Evolutionary conservation across 2,329 filamentous ascomycete genomes (phyloP), one percentile per base, ranked within the genome.

Genomic region (Colletotrichum simmondsii): DNA sequence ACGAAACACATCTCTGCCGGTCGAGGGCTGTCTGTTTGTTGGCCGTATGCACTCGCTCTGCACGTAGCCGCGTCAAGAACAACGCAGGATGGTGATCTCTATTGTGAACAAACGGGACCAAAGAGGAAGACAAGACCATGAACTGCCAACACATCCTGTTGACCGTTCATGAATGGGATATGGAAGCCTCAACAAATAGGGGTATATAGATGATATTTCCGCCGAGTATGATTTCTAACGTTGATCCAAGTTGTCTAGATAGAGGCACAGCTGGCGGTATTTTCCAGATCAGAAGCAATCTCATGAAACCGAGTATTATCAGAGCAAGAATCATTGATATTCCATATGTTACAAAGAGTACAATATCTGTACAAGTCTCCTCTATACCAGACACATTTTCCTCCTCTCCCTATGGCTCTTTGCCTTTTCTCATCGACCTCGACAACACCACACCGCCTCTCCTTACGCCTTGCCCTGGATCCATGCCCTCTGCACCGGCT

Each of bases 401-500:
- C 53, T 3, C 26, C 63, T 49, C 32, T 57, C 37, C 30, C 63
- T 46, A 30, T 28, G 12, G 26, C 24, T 10, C 24, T 16, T 24
- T 10, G 16, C 22, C 4, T 46, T 28, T 24, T 19, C 49, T 26
- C 26, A 30, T 1, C 59, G 19, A 19, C 10, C 1, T 35, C 68
- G 42, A 14, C 57, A 22, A 19, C n/a, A n/a, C 52, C 2, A 22
- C 65, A 30, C 59, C 35, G 63, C 24, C 5, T 32, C n/a, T 4
- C 22, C 56, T 77, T 77, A 86, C 42, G 75, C 73, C 75, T 81
- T 83, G 24, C 86, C 85, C 74, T 77, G 77, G 32, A 87, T 74
- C 80, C 85, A 85, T n/a, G 81, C 75, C 66, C 81, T 77, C 80
- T 88, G 86, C 78, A 79, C 84, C 75, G 83, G 83, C 79, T 82